A percentile compares a stretch with the other conserved stretches of the same genome.
Conservation (phyloP, 805 yeast species). For the Lachancea quebecensis region DNA sequence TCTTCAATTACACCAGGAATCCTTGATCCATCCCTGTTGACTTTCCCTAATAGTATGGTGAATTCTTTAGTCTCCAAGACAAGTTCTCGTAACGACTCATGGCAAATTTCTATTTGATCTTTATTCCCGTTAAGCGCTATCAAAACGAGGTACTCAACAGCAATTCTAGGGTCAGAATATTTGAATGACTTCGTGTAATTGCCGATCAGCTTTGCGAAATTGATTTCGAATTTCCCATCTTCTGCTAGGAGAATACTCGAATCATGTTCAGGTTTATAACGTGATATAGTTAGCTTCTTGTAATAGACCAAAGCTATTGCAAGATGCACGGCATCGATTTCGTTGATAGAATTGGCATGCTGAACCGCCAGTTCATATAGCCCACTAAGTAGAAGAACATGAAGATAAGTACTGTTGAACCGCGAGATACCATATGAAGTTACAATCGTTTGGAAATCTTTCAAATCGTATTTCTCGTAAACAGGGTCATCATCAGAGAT, state of each 20-base stretch:
- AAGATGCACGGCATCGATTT: slow-evolving; percentile 83
- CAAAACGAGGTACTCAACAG: slow-evolving; percentile 79
- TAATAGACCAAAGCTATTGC: slow-evolving; percentile 74
- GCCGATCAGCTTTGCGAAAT: slow-evolving; percentile 62
- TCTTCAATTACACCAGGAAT: slow-evolving; percentile 79
- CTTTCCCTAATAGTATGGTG: slow-evolving; percentile 73
- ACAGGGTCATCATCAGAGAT: slow-evolving; percentile 42
- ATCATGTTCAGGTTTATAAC: slow-evolving; percentile 22
- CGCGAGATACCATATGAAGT: slow-evolving; percentile 65
- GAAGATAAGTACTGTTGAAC: slow-evolving; percentile 68
- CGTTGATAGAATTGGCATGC: slow-evolving; percentile 47
- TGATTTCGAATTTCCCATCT: slow-evolving; percentile 32
- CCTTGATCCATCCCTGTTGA: slow-evolving; percentile 67
- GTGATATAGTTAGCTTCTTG: slow-evolving; percentile 53
- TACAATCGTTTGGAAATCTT: slow-evolving; percentile 67
- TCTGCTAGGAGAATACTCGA: slow-evolving; percentile 35
- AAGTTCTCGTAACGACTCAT: slow-evolving; percentile 75
- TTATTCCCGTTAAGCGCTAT: slow-evolving; percentile 48
- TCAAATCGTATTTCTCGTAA: slow-evolving; percentile 64
- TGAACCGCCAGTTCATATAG: slow-evolving; percentile 74
- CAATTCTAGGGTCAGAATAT: slow-evolving; percentile 79
- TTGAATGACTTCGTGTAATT: slow-evolving; percentile 78
- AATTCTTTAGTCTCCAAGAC: slow-evolving; percentile 84
- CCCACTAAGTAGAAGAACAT: slow-evolving; percentile 67
- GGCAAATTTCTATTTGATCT: slow-evolving; percentile 51